These are phyloP conservation scores for Fallopia convolvulus DNA, from an alignment of 148 eudicot species.

Conservation along the genomic window DNA sequence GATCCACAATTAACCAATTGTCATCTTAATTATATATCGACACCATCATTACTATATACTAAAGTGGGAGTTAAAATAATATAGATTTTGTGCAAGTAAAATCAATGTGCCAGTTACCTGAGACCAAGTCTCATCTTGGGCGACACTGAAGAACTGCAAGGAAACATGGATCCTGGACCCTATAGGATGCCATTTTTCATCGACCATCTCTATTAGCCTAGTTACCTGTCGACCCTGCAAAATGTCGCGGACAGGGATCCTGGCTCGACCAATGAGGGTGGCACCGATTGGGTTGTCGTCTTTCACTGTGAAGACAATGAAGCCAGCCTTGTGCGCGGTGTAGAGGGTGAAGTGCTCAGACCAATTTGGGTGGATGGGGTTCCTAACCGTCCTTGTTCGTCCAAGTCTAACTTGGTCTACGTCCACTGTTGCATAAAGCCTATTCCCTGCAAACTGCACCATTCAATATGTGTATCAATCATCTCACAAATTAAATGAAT, in stretches of 20 bases:
- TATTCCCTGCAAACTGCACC: constrained; percentile 32
- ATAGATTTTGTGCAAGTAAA: too few relatives aligned
- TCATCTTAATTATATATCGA: too few relatives aligned
- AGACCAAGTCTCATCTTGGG: constrained; percentile 53
- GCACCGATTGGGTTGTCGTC: constrained; percentile 60
- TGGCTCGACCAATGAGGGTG: constrained; percentile 69
- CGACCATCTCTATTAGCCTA: constrained; percentile 43
- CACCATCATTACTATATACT: too few relatives aligned
- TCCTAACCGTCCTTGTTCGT: constrained; percentile 36
- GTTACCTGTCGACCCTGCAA: constrained; percentile 34
- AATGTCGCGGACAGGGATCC: constrained; percentile 51
- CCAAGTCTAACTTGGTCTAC: constrained; percentile 61
- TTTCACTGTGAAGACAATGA: constrained; percentile 57
- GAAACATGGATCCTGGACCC: constrained; percentile 56
- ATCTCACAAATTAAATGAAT: too few relatives aligned
- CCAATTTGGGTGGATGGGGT: constrained; percentile 50
- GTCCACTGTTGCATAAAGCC: constrained; percentile 63
- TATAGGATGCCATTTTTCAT: constrained; percentile 39
- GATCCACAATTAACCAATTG: background rate
- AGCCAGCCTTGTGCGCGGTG: constrained; percentile 51
- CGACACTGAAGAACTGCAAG: constrained; percentile 36
- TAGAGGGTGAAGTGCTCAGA: constrained; percentile 46
- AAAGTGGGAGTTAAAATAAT: too few relatives aligned
- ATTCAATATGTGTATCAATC: too few relatives aligned
- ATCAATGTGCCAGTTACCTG: constrained; percentile 1